Percentiles rank a stretch among this genome's conserved stretches.
Conservation (phyloP, 495 filamentous ascomycete species). For the Endocarpon pusillum region DNA sequence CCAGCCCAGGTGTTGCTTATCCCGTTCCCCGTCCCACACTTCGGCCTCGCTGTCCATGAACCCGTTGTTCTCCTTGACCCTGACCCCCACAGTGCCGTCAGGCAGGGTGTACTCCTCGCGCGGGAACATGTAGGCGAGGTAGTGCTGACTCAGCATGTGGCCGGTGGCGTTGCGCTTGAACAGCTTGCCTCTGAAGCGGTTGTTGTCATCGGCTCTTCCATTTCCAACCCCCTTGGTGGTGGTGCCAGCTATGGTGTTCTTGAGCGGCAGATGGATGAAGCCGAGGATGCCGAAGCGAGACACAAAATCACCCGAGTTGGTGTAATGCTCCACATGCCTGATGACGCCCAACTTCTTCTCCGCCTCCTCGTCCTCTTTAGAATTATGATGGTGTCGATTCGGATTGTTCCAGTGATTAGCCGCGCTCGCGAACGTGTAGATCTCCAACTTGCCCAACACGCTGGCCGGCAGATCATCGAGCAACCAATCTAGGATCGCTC, state of each 20-base stretch:
- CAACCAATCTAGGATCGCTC: conserved; percentile 62
- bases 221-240: conserved; percentile 20
- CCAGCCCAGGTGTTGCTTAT: too few species aligned
- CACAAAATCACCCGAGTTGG: conserved; percentile 60
- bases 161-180: conserved; percentile 48
- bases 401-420: conserved; percentile 86
- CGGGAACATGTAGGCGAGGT: conserved; percentile 66
- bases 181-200: conserved; percentile 57
- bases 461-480: conserved; percentile 56
- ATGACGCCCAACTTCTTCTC: conserved; percentile 24
- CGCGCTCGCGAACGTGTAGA: conserved; percentile 74
- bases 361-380: conserved; percentile 5
- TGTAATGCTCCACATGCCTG: conserved; percentile 72
- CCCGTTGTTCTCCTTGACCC: too few species aligned
- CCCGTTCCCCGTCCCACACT: too few species aligned
- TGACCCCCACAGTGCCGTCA: too few species aligned
- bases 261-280: too few species aligned
- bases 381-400: conserved; percentile 18
- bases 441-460: conserved; percentile 50
- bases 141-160: conserved; percentile 69
- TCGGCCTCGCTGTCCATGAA: too few species aligned
- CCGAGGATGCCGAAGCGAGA: conserved; percentile 58
- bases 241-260: too few species aligned
- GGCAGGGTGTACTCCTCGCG: too few species aligned
- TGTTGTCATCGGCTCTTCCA: conserved; percentile 11